Evolutionary conservation across 257 asterid genomes (phyloP), one percentile per base, ranked within the genome.

Genomic region (Nicotiana otophora): DNA sequence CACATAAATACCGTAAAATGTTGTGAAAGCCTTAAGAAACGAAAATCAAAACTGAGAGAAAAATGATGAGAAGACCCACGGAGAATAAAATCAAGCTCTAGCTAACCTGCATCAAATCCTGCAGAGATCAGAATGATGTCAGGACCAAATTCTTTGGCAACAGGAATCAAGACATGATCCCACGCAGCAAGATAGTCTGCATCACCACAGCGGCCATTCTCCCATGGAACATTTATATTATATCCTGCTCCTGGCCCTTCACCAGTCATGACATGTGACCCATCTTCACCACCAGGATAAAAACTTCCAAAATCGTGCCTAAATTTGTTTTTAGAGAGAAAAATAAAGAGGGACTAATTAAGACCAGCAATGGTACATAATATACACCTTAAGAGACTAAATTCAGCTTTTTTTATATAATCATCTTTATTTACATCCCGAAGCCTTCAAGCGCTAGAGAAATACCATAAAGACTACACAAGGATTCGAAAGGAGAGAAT

Each of bases 181-280:
- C 99, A 96, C 82, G 88, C 97, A 82, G 98, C 99, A 82, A 96
- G 87, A 87, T 96, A 96, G 90, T 96, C 98, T 23, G 98, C 97
- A 89, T 96, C 99, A 78, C 98, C 94, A 83, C 98, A 94, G 67
- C 91, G 17, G 28, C 90, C 92, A 66, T 85, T 89, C 89, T 92
- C 97, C 98, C 99, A 96, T 54, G 99, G 98, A 83, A 96, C 98
- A 83, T 96, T 96, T 81, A 96, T 94, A 84, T 96, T 96, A 77
- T 94, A 89, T 28, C 99, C 99, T 10, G 90, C 90, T 82, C 98
- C 98, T 14, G 90, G 83, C n/a, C 90, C 99, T 77, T 93, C 95
- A 77, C 99, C 99, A 68, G 86, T 91, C 99, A 91, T 94, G 84
- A 87, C 60, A 88, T 89, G 83, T 8, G 98, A 94, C 33, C 98